These are phyloP conservation scores for Morella rubra DNA, from an alignment of 306 rosid species.

Conservation along the genomic window DNA sequence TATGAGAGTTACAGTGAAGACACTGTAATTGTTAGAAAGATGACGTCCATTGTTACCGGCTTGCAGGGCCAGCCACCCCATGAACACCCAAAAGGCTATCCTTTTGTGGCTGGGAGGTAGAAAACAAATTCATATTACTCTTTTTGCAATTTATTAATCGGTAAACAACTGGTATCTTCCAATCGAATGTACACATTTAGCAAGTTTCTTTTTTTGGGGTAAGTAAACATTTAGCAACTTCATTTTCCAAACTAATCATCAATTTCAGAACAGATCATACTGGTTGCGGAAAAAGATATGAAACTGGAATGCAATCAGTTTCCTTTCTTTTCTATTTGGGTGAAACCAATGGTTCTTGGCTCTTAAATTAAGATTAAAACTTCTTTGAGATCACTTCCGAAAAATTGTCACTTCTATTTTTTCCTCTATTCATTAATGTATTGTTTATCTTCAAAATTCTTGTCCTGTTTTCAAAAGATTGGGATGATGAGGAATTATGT, in stretches of 20 bases:
- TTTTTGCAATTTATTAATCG: neutral
- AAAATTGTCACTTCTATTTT: neutral
- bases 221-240: neutral
- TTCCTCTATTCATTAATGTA: neutral
- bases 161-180: neutral
- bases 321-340: neutral
- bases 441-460: too few species aligned
- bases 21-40: constrained; percentile 70
- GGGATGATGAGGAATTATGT: too few species aligned
- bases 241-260: neutral
- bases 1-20: constrained; percentile 81
- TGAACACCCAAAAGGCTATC: constrained; percentile 71
- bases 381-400: neutral
- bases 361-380: neutral
- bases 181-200: neutral
- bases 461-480: too few species aligned
- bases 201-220: neutral
- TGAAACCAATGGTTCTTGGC: neutral
- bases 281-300: neutral
- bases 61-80: constrained; percentile 80
- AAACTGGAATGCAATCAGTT: neutral
- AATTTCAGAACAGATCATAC: neutral
- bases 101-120: constrained; percentile 82
- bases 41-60: constrained; percentile 70
- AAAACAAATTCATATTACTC: constrained; percentile 4